Conservation (phyloP, 2,329 filamentous ascomycete species). For the Trichoderma atroviride region DNA sequence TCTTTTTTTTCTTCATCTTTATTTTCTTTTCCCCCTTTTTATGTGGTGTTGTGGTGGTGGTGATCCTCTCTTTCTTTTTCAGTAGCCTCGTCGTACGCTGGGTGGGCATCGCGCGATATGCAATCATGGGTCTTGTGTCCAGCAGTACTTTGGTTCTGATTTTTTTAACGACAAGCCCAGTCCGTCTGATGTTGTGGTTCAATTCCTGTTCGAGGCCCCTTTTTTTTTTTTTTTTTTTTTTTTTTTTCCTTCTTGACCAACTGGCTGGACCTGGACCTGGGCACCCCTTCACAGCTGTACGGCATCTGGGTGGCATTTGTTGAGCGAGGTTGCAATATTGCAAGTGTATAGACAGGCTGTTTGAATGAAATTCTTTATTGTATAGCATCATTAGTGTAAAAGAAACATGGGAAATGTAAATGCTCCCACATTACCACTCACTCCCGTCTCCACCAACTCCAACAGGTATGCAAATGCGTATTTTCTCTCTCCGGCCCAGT, state of each 20-base stretch:
- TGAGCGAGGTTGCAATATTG: no score
- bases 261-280: not conserved
- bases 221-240: not conserved
- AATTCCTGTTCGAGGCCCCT: not conserved
- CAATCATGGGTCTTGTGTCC: not conserved
- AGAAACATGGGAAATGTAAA: not conserved
- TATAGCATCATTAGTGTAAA: not conserved
- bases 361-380: not conserved
- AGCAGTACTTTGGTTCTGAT: not conserved
- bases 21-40: not conserved
- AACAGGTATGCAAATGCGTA: not conserved
- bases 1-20: slow-evolving; percentile 1
- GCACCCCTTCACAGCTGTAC: not conserved
- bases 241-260: not conserved
- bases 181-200: not conserved
- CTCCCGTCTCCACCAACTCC: not conserved
- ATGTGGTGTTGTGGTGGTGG: not conserved
- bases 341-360: no score
- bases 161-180: not conserved
- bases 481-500: not conserved
- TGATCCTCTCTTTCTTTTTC: not conserved
- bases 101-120: not conserved
- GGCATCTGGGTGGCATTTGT: not conserved
- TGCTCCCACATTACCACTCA: not conserved
- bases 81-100: not conserved